Conservation (phyloP, 306 rosid genomes). For the Senna tora region DNA sequence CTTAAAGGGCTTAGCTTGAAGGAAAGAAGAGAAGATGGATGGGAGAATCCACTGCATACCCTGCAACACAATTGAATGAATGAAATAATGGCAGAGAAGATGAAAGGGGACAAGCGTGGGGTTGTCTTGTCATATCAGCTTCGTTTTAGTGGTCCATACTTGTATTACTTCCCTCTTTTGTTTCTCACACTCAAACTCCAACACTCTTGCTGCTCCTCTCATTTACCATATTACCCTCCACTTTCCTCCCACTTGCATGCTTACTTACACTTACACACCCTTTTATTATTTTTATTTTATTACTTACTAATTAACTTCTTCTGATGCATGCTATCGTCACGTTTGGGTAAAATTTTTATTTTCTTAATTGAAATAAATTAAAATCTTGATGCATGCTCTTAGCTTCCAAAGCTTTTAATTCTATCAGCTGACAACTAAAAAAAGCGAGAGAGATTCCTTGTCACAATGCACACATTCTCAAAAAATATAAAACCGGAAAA, state of each 20-base stretch:
- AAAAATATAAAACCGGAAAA: not conserved
- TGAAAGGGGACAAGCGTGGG: constrained; percentile 50
- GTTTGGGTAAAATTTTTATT: not conserved
- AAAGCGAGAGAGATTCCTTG: not conserved
- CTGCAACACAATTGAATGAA: constrained; percentile 21
- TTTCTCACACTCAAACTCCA: not conserved
- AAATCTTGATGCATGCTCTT: not conserved
- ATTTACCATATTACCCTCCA: constrained; percentile 34
- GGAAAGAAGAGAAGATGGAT: not conserved
- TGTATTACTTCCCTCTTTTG: constrained; percentile 1
- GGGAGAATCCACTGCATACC: not conserved
- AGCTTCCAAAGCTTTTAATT: not conserved
- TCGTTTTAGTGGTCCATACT: constrained; percentile 31
- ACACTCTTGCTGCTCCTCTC: not conserved
- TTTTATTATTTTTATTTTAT: too few species aligned
- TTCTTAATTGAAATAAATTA: not conserved
- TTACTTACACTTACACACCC: too few species aligned
- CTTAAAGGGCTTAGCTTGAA: constrained; percentile 11
- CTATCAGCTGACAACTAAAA: not conserved
- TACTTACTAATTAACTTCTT: not conserved
- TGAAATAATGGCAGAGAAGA: constrained; percentile 25
- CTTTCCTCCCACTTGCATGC: not conserved
- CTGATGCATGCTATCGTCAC: not conserved
- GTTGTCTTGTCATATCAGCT: constrained; percentile 57
- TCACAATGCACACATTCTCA: not conserved